Percentiles rank a stretch among this genome's conserved stretches.
These are phyloP conservation scores for Apiotrichum veenhuisii DNA, from an alignment of 1,284 basidiomycete genomes.

Conservation along the genomic window DNA sequence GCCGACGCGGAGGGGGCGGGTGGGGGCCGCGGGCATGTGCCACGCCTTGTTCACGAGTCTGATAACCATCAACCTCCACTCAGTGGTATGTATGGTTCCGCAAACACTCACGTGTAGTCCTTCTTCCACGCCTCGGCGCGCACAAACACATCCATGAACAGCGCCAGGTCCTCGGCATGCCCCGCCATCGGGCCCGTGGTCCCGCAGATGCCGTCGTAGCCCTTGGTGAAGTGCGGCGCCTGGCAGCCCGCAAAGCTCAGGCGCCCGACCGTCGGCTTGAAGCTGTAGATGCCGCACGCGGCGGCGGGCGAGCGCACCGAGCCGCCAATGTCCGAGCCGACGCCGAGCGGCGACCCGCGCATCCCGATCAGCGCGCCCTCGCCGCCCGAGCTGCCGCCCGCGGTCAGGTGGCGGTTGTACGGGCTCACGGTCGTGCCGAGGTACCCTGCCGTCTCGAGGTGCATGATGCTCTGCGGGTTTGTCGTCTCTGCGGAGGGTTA, in stretches of 20 bases:
- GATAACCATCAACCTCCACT: slow-evolving; percentile 23
- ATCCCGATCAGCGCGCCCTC: slow-evolving; percentile 50
- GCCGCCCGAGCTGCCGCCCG: slow-evolving; percentile 49
- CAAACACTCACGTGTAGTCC: slow-evolving; percentile 32
- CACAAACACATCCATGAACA: slow-evolving; percentile 40
- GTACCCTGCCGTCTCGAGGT: slow-evolving; percentile 26
- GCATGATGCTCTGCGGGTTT: slow-evolving; percentile 32
- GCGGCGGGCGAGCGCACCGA: slow-evolving; percentile 37
- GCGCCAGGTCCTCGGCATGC: slow-evolving; percentile 37
- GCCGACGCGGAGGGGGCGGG: slow-evolving; percentile 35
- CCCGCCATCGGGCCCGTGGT: slow-evolving; percentile 42
- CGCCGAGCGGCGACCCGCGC: slow-evolving; percentile 27
- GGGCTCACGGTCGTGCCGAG: slow-evolving; percentile 48
- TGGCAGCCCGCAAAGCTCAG: slow-evolving; percentile 40
- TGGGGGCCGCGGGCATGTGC: background rate
- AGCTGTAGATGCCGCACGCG: slow-evolving; percentile 40
- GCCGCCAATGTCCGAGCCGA: slow-evolving; percentile 51
- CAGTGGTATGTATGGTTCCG: too few species aligned
- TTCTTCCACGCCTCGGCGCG: slow-evolving; percentile 37
- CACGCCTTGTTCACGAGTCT: slow-evolving; percentile 3
- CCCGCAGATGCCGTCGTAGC: slow-evolving; percentile 36
- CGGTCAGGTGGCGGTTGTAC: slow-evolving; percentile 41
- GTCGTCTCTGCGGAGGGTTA: slow-evolving; percentile 17
- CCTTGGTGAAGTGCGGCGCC: slow-evolving; percentile 14
- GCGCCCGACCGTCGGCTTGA: slow-evolving; percentile 40